Evolutionary conservation across 768 basidiomycete species (phyloP).

Genomic region (Lactifluus piperatus): DNA sequence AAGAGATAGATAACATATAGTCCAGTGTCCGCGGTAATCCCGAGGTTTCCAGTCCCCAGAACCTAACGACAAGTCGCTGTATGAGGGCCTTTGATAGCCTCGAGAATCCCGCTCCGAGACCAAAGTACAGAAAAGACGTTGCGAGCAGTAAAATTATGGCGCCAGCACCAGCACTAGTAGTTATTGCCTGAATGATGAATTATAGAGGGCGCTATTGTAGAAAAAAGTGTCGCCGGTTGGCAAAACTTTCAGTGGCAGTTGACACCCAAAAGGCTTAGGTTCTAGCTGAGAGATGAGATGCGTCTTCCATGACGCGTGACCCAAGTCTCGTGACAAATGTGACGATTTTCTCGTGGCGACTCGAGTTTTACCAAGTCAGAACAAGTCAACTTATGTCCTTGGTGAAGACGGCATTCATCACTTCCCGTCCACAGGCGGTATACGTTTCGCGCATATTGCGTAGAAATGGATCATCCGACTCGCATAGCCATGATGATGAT

Average conservation of each 20-base stretch:
- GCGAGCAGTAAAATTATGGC: conserved; percentile 7
- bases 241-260: background rate
- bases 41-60: background rate
- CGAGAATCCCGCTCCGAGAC: conserved; percentile 2
- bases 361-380: too few relatives aligned
- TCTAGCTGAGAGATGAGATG: too few relatives aligned
- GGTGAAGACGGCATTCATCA: conserved; percentile 8
- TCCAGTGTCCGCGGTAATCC: background rate
- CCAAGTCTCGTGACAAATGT: background rate
- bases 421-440: conserved; percentile 4
- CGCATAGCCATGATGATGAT: conserved; percentile 28
- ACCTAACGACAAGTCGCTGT: background rate
- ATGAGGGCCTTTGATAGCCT: background rate
- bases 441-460: conserved; percentile 17
- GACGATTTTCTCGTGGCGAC: background rate
- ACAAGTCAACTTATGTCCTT: conserved; percentile 11
- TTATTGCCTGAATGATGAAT: conserved; percentile 11
- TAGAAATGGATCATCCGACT: conserved; percentile 23
- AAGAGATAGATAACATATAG: conserved; percentile 1
- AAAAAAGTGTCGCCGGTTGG: background rate
- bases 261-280: background rate
- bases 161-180: conserved; percentile 9
- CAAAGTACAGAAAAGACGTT: conserved; percentile 1
- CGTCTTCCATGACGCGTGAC: background rate
- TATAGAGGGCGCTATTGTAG: background rate